Base-by-base conservation (phyloP, 345 rosid species). In the Citrus maxima region DNA sequence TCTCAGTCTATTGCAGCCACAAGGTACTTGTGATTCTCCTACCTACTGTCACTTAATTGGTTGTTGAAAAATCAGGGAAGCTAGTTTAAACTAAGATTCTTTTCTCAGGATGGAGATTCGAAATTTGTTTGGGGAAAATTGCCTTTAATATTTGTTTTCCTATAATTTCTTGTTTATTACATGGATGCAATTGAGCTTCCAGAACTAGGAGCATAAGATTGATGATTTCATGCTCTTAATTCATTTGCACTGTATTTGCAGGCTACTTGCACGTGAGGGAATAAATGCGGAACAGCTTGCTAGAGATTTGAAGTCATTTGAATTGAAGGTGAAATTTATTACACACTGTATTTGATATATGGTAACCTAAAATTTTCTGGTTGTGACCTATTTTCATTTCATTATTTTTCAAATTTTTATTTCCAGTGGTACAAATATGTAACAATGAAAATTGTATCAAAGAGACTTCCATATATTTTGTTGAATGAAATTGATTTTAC, bases 251-350 rank as follows among this genome's bases (percentile, higher is more conserved):
- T 77, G 37, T 9, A 76, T 79, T 79, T 19, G 49, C 79, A 96
- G 98, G 87, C 85, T 96, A 80, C 98, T 94, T 86, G 99, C 98
- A 55, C 92, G 97, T 22, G 98, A 96, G 83, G 99, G 99, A 85
- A 90, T 96, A 80, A 96, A 96, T 75, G 98, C 98, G 0, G 99
- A 96, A 82, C 99, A 96, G 82, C 95, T 96, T 78, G 95, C 99
- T 34, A 92, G 97, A 25, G 98, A 94, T 88, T 88, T 96, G 2
- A 96, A 93, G 82, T 96, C 99, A 55, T 94, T 96, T 82, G 98
- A 96, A 81, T 86, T 96, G 77, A 96, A 96, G 97, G 99, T 93
- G 74, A 76, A 10, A 13, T 77, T 61, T 59, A 32, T 67, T 68
- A 55, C n/a, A 3, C 40, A 37, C 27, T 54, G 37, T 21, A 25